These are phyloP conservation scores for Wickerhamomyces sp. DNA, from an alignment of 1,139 yeast species.

Conservation along the genomic window DNA sequence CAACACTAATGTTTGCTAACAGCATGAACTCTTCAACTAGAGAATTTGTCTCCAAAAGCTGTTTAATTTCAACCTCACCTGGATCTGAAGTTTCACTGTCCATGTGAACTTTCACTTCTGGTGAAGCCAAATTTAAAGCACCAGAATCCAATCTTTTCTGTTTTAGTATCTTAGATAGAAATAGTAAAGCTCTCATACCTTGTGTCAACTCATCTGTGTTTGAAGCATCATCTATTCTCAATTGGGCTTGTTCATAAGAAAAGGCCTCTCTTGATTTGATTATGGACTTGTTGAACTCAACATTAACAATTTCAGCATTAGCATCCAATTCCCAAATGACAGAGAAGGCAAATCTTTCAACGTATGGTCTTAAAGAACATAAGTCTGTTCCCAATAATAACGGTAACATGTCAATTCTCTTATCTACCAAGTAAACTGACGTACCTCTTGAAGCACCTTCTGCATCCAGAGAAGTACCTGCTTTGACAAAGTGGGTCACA, in stretches of 20 bases:
- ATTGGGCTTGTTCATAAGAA: slow-evolving; percentile 90
- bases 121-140: slow-evolving; percentile 94
- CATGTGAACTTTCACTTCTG: slow-evolving; percentile 96
- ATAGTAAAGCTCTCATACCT: slow-evolving; percentile 80
- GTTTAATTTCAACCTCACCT: slow-evolving; percentile 88
- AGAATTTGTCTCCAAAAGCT: slow-evolving; percentile 85
- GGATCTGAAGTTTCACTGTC: slow-evolving; percentile 98
- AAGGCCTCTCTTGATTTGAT: slow-evolving; percentile 92
- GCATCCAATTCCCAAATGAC: slow-evolving; percentile 93
- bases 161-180: slow-evolving; percentile 75
- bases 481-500: slow-evolving; percentile 94
- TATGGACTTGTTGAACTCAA: slow-evolving; percentile 79
- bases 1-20: slow-evolving; percentile 94
- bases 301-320: slow-evolving; percentile 80
- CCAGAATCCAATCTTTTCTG: slow-evolving; percentile 89
- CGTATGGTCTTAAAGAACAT: slow-evolving; percentile 92
- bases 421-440: slow-evolving; percentile 95
- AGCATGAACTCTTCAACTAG: slow-evolving; percentile 98
- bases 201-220: slow-evolving; percentile 80
- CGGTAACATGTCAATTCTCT: slow-evolving; percentile 98
- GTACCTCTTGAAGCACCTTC: slow-evolving; percentile 99
- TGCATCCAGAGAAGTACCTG: slow-evolving; percentile 85
- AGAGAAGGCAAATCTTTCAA: slow-evolving; percentile 93
- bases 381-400: slow-evolving; percentile 91
- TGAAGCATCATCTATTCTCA: slow-evolving; percentile 76